phyloP scores from a whole-genome alignment of 129 eudicot species.

The Deinandra increscens region DNA sequence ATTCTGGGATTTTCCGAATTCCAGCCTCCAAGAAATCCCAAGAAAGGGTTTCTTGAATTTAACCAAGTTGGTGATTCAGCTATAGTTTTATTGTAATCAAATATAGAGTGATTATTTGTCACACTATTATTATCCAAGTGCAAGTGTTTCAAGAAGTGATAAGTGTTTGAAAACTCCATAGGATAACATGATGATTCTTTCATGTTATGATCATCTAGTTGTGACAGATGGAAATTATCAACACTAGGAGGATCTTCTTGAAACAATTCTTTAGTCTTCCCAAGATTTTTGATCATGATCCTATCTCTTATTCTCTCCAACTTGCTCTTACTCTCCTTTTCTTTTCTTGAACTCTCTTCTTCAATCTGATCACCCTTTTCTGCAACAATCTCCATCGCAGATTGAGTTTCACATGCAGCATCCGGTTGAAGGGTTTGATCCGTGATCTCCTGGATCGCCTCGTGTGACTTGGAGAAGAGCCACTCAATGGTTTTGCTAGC shows the following conservation, averaged over 20 bases:
- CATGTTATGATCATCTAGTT: background rate
- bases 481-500: slow-evolving; percentile 66
- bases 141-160: slow-evolving; percentile 4
- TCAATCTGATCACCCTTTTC: slow-evolving; percentile 3
- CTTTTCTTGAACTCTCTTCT: slow-evolving; percentile 16
- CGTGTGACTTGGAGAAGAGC: slow-evolving; percentile 58
- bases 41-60: slow-evolving; percentile 19
- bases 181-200: slow-evolving; percentile 18
- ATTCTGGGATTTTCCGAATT: slow-evolving; percentile 17
- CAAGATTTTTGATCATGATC: slow-evolving; percentile 29
- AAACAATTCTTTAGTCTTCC: slow-evolving; percentile 1
- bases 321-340: slow-evolving; percentile 22
- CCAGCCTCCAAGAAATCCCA: slow-evolving; percentile 27
- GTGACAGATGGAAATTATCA: slow-evolving; percentile 24
- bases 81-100: background rate
- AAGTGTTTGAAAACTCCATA: background rate
- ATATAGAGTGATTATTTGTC: slow-evolving; percentile 9
- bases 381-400: background rate
- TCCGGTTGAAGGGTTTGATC: slow-evolving; percentile 3
- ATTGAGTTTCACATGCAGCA: background rate
- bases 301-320: slow-evolving; percentile 49
- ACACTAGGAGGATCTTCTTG: slow-evolving; percentile 19
- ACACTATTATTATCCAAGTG: slow-evolving; percentile 5
- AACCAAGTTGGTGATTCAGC: too few relatives aligned
- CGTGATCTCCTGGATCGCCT: slow-evolving; percentile 47